These are phyloP conservation scores for Barbatosphaeria neglecta DNA, from an alignment of 495 filamentous ascomycete species.

Conservation along the genomic window DNA sequence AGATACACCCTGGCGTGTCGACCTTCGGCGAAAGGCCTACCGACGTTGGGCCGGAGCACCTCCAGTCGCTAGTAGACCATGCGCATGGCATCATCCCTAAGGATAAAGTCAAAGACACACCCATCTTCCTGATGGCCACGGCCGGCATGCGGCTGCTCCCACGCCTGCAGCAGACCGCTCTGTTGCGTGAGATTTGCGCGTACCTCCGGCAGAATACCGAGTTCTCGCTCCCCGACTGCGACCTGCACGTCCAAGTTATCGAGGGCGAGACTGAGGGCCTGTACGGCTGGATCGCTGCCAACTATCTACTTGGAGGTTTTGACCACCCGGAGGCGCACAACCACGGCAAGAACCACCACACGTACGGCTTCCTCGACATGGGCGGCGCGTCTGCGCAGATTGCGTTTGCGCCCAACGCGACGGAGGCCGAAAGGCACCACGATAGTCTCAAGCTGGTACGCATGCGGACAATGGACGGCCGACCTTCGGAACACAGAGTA, in stretches of 20 bases:
- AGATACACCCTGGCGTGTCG: conserved; percentile 85
- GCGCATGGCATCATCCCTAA: conserved; percentile 72
- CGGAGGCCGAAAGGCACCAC: conserved; percentile 80
- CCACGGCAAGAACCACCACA: conserved; percentile 80
- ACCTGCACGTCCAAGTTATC: conserved; percentile 85
- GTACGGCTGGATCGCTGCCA: conserved; percentile 98
- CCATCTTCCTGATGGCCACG: conserved; percentile 89
- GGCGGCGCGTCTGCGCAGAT: conserved; percentile 95
- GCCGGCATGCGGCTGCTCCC: conserved; percentile 94
- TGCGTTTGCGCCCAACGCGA: conserved; percentile 89
- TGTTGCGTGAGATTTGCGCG: conserved; percentile 70
- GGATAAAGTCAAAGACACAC: conserved; percentile 69
- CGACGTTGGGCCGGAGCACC: conserved; percentile 68
- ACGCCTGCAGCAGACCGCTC: conserved; percentile 51
- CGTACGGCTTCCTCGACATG: conserved; percentile 98
- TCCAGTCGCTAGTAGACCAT: conserved; percentile 68
- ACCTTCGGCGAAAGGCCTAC: conserved; percentile 71
- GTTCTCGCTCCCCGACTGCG: conserved; percentile 85
- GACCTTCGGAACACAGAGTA: conserved; percentile 64
- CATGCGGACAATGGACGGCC: conserved; percentile 69
- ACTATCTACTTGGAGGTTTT: conserved; percentile 91
- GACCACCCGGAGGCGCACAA: conserved; percentile 61
- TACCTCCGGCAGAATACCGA: conserved; percentile 69
- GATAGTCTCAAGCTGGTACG: conserved; percentile 81
- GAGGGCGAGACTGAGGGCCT: conserved; percentile 93